Percentiles rank a stretch among this genome's conserved stretches.
Evolutionary conservation across 345 rosid genomes (phyloP).

Genomic region (Rhodomyrtus tomentosa): DNA sequence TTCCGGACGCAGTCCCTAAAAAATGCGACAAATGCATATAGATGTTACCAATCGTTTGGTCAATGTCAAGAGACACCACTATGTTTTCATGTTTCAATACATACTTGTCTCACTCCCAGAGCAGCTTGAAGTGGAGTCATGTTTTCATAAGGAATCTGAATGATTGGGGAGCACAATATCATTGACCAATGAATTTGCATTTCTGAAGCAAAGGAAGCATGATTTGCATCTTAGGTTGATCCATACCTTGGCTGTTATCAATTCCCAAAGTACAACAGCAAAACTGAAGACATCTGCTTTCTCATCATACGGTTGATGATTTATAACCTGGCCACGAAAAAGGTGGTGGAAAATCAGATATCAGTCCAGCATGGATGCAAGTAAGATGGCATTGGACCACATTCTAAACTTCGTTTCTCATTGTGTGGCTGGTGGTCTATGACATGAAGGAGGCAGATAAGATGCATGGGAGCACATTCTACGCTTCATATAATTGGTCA

Average conservation of each 20-base stretch:
- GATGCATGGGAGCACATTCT: not conserved
- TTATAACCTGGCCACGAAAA: constrained; percentile 42
- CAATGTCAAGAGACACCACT: not conserved
- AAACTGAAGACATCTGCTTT: constrained; percentile 73
- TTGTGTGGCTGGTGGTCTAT: not conserved
- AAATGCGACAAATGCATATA: not conserved
- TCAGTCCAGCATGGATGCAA: not conserved
- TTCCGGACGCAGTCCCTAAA: constrained; percentile 63
- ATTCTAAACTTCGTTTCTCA: not conserved
- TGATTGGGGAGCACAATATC: not conserved
- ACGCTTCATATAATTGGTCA: not conserved
- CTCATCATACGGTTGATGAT: constrained; percentile 62
- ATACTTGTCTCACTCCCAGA: constrained; percentile 67
- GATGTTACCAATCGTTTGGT: not conserved
- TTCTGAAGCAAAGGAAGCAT: not conserved
- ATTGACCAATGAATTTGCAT: not conserved
- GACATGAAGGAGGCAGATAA: not conserved
- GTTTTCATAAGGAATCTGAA: constrained; percentile 54
- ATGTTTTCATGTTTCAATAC: not conserved
- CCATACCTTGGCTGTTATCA: constrained; percentile 62
- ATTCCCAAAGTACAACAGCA: constrained; percentile 73
- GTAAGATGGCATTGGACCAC: not conserved
- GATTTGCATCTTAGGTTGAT: not conserved
- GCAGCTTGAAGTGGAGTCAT: constrained; percentile 80
- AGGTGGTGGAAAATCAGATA: not conserved